phyloP scores from a whole-genome alignment of 2,329 filamentous ascomycete species.

The Didymella sp. region DNA sequence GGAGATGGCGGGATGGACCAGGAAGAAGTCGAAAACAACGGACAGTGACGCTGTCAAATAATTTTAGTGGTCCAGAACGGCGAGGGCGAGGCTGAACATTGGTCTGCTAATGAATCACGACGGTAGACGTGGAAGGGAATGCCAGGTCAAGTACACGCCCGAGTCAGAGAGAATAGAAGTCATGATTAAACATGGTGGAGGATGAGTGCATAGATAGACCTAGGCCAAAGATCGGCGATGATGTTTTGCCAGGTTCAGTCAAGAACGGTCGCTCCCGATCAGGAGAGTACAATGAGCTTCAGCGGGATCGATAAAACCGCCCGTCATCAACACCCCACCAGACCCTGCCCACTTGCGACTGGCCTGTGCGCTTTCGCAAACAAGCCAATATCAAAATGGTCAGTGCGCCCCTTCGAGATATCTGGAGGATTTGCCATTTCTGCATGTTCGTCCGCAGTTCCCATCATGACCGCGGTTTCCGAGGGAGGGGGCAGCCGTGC shows the following conservation, averaged over 20 bases:
- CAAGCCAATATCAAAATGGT: slow-evolving; percentile 13
- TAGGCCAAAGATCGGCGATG: slow-evolving; percentile 24
- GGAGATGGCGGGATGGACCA: slow-evolving; percentile 7
- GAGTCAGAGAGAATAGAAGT: slow-evolving; percentile 14
- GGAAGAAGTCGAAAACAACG: slow-evolving; percentile 2
- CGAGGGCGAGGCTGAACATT: slow-evolving; percentile 4
- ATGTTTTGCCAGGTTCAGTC: slow-evolving; percentile 27
- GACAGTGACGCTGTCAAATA: slow-evolving; percentile 9
- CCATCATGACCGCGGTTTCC: background rate
- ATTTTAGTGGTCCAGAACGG: background rate
- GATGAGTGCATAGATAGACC: slow-evolving; percentile 20
- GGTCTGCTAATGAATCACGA: slow-evolving; percentile 3
- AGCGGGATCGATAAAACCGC: slow-evolving; percentile 29
- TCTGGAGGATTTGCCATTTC: slow-evolving; percentile 10
- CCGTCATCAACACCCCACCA: slow-evolving; percentile 29
- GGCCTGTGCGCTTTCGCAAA: slow-evolving; percentile 13
- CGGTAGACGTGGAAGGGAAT: background rate
- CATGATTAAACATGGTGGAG: slow-evolving; percentile 20
- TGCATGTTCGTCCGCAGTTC: slow-evolving; percentile 1
- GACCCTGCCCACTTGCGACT: slow-evolving; percentile 6
- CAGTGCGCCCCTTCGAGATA: slow-evolving; percentile 2
- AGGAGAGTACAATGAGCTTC: slow-evolving; percentile 24
- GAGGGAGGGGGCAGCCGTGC: background rate
- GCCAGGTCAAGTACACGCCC: slow-evolving; percentile 8
- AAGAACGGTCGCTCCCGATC: slow-evolving; percentile 28